These are phyloP conservation scores for Anisodus acutangulus DNA, from an alignment of 257 asterid genomes.

Conservation along the genomic window DNA sequence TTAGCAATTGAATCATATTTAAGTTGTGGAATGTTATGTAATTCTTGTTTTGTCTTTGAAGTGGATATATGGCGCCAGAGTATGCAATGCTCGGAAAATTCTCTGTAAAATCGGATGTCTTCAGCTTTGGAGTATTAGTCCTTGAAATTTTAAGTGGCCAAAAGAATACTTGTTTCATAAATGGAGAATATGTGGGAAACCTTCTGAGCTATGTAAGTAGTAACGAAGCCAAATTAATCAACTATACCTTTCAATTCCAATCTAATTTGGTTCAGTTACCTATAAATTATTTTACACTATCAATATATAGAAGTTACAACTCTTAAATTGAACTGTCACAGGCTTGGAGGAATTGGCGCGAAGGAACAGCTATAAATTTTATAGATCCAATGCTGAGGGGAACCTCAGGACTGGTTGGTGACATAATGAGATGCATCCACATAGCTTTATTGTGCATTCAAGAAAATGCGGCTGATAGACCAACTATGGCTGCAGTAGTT, in stretches of 20 bases:
- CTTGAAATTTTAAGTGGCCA: slow-evolving; percentile 33
- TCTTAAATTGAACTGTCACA: background rate
- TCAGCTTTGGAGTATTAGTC: slow-evolving; percentile 38
- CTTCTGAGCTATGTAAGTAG: slow-evolving; percentile 32
- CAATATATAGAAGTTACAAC: background rate
- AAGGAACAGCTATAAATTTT: slow-evolving; percentile 28
- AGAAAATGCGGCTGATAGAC: slow-evolving; percentile 35
- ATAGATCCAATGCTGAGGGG: slow-evolving; percentile 28
- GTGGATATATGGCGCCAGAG: slow-evolving; percentile 43
- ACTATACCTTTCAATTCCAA: background rate
- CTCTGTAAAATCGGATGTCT: slow-evolving; percentile 37
- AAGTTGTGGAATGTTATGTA: background rate
- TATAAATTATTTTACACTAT: background rate
- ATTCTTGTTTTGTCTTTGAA: slow-evolving; percentile 9
- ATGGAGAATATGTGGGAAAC: slow-evolving; percentile 3
- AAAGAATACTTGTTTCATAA: background rate
- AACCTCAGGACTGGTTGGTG: slow-evolving; percentile 12
- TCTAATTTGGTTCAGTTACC: background rate
- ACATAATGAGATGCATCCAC: slow-evolving; percentile 37
- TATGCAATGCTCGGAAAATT: slow-evolving; percentile 23
- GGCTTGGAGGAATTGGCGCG: slow-evolving; percentile 41
- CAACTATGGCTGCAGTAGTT: slow-evolving; percentile 40
- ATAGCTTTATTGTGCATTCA: slow-evolving; percentile 43
- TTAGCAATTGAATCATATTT: background rate
- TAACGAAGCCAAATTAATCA: background rate